phyloP scores from a whole-genome alignment of 768 basidiomycete genomes.

The Serendipita sp. region DNA sequence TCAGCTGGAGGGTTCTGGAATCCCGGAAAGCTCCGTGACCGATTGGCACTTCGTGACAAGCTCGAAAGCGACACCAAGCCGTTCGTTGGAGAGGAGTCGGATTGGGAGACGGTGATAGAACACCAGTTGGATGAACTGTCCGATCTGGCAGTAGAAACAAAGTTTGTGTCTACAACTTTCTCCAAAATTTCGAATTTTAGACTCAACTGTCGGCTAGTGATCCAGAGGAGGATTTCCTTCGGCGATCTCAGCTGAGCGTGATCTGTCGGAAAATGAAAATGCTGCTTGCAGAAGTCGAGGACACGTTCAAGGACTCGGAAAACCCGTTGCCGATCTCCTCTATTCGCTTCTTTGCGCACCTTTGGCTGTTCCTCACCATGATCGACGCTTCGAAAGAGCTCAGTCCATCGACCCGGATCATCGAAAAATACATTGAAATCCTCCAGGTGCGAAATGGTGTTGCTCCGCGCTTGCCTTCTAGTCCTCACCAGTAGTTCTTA shows the following conservation, averaged over 20 bases:
- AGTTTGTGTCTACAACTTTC: constrained; percentile 26
- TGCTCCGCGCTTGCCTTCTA: background rate
- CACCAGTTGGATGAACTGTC: constrained; percentile 41
- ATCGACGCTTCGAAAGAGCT: constrained; percentile 63
- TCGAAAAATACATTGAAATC: constrained; percentile 78
- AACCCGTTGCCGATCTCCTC: constrained; percentile 19
- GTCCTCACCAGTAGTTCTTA: background rate
- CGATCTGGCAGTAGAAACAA: constrained; percentile 44
- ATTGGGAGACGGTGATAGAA: constrained; percentile 53
- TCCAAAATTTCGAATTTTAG: background rate
- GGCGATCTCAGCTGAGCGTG: constrained; percentile 66
- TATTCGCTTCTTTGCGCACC: constrained; percentile 77
- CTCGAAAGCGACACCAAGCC: constrained; percentile 1
- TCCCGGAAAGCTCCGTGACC: constrained; percentile 23
- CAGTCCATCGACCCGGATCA: constrained; percentile 57
- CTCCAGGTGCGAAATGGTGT: constrained; percentile 43
- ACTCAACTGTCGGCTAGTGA: constrained; percentile 24
- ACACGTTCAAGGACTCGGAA: constrained; percentile 32
- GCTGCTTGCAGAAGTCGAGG: constrained; percentile 42
- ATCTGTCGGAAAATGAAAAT: constrained; percentile 53
- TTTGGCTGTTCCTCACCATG: constrained; percentile 77
- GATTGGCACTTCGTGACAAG: background rate
- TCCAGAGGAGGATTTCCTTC: constrained; percentile 58
- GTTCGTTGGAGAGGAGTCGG: constrained; percentile 28
- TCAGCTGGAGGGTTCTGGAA: too few species aligned